These are phyloP conservation scores for Debaryomyces udenii DNA, from an alignment of 1,139 yeast species.

Conservation along the genomic window DNA sequence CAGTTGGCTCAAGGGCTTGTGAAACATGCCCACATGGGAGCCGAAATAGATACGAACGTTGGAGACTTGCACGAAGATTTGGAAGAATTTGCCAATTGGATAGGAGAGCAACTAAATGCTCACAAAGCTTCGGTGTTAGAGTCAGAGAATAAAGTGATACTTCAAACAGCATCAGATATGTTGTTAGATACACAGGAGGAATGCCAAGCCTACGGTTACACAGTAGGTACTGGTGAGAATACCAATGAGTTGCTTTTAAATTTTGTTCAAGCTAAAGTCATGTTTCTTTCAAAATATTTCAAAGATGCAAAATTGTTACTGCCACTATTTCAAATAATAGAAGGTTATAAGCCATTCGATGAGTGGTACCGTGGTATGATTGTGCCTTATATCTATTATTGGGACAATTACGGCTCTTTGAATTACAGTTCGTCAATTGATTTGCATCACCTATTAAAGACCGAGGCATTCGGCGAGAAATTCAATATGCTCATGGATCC, in stretches of 20 bases:
- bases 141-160: constrained; percentile 9
- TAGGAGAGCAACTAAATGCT: constrained; percentile 10
- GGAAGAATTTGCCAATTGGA: constrained; percentile 27
- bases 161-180: constrained; percentile 23
- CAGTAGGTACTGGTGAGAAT: constrained; percentile 3
- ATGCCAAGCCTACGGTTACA: constrained; percentile 9
- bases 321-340: constrained; percentile 21
- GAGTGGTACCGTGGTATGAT: constrained; percentile 35
- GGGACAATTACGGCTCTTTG: constrained; percentile 28
- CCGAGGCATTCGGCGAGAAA: constrained; percentile 17
- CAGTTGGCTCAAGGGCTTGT: constrained; percentile 16
- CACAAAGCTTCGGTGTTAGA: constrained; percentile 10
- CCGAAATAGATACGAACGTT: neutral
- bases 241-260: constrained; percentile 18
- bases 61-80: constrained; percentile 20
- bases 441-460: constrained; percentile 18
- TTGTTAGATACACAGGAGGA: constrained; percentile 8
- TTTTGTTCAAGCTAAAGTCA: constrained; percentile 29
- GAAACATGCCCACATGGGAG: constrained; percentile 1
- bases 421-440: constrained; percentile 12
- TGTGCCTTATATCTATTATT: constrained; percentile 35
- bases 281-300: constrained; percentile 25
- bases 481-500: constrained; percentile 31
- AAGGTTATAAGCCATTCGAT: constrained; percentile 22
- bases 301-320: constrained; percentile 19